phyloP scores from a whole-genome alignment of 768 basidiomycete species.

The Podaxis sp. region DNA sequence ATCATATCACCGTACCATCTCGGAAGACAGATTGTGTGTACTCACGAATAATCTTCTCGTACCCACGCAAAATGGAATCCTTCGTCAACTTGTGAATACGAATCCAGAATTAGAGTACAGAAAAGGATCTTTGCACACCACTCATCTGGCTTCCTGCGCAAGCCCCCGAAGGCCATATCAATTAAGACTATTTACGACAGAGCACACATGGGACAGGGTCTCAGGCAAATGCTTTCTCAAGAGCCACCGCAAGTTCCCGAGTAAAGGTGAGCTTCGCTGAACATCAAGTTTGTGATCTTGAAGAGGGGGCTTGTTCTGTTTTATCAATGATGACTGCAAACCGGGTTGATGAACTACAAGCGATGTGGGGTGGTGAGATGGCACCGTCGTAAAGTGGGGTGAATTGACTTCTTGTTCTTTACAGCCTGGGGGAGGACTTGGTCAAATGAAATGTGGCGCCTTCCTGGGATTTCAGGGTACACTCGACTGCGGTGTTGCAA shows the following conservation, averaged over 20 bases:
- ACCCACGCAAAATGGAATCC: slow-evolving; percentile 11
- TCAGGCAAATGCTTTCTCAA: neutral
- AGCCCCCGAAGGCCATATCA: neutral
- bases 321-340: neutral
- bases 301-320: neutral
- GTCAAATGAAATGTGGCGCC: too few species aligned
- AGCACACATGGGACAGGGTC: slow-evolving; percentile 2
- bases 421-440: too few species aligned
- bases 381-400: neutral
- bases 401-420: neutral
- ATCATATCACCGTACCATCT: neutral
- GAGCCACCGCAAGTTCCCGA: slow-evolving; percentile 11
- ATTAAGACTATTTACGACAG: slow-evolving; percentile 6
- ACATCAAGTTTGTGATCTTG: slow-evolving; percentile 7
- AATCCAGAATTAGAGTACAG: neutral
- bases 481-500: neutral
- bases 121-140: neutral
- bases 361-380: neutral
- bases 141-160: neutral
- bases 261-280: neutral
- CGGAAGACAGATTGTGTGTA: neutral
- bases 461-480: too few species aligned
- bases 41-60: neutral
- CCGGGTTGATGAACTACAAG: neutral
- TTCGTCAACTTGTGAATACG: neutral